Percentiles rank a stretch among this genome's conserved stretches.
Conservation (phyloP, 768 basidiomycete genomes). For the Solioccasus polychromus region DNA sequence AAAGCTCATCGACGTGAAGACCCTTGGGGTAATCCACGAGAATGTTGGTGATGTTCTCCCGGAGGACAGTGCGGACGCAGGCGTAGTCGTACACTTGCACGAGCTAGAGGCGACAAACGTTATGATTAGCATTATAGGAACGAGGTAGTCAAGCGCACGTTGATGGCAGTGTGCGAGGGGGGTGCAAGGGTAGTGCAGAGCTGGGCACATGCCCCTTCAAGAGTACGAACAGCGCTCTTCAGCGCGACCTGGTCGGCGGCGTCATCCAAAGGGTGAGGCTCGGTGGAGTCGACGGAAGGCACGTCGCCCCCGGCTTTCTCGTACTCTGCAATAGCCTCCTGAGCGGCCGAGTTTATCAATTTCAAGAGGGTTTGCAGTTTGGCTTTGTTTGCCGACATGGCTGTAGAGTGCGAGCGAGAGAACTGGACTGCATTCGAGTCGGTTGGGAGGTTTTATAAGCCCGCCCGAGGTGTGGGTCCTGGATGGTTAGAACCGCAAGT, state of each 20-base stretch:
- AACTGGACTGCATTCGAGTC: background rate
- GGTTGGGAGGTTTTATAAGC: background rate
- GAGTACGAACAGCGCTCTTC: slow-evolving; percentile 23
- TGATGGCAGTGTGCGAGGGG: slow-evolving; percentile 32
- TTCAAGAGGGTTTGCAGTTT: slow-evolving; percentile 28
- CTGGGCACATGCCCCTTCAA: slow-evolving; percentile 38
- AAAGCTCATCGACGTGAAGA: slow-evolving; percentile 29
- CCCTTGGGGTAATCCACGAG: slow-evolving; percentile 28
- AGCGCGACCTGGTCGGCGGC: slow-evolving; percentile 21
- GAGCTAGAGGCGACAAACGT: slow-evolving; percentile 9
- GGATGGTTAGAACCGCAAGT: too few relatives aligned
- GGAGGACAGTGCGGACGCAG: slow-evolving; percentile 27
- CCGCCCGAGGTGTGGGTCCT: too few relatives aligned
- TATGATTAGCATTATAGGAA: background rate
- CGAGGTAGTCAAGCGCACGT: slow-evolving; percentile 20
- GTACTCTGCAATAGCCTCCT: slow-evolving; percentile 34
- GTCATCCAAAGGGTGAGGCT: slow-evolving; percentile 35
- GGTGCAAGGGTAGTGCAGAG: slow-evolving; percentile 34
- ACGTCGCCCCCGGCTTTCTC: slow-evolving; percentile 23
- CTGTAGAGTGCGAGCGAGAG: background rate
- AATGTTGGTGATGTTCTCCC: slow-evolving; percentile 29
- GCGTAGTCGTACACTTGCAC: slow-evolving; percentile 28
- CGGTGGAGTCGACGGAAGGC: slow-evolving; percentile 35
- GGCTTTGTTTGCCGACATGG: slow-evolving; percentile 21
- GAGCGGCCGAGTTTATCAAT: slow-evolving; percentile 31